Evolutionary conservation across 1,139 yeast species (phyloP).

Genomic region (Blastobotrys petasosporus): DNA sequence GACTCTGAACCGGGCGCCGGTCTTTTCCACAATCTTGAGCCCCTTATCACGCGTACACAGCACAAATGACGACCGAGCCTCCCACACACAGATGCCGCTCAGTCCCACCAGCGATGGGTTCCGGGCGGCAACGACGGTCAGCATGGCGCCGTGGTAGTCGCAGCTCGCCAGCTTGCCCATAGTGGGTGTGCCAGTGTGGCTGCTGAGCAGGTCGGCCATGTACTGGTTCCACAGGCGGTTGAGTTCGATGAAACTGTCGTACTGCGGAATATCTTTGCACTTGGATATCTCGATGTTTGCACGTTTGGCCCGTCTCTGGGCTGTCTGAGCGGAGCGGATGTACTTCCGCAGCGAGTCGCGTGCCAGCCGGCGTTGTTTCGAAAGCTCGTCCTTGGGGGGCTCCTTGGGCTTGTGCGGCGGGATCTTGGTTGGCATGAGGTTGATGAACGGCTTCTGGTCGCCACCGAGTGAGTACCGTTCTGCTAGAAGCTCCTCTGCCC

Average conservation of each 20-base stretch:
- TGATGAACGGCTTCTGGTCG: conserved; percentile 53
- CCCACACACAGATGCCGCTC: conserved; percentile 81
- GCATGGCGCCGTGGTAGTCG: conserved; percentile 73
- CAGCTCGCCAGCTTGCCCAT: conserved; percentile 59
- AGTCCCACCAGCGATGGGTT: conserved; percentile 58
- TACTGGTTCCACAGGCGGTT: conserved; percentile 60
- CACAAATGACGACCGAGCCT: conserved; percentile 70
- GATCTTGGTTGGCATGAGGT: conserved; percentile 41
- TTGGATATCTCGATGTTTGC: conserved; percentile 22
- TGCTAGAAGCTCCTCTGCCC: conserved; percentile 46
- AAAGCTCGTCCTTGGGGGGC: conserved; percentile 9
- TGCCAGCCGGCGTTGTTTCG: conserved; percentile 9
- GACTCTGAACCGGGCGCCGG: conserved; percentile 46
- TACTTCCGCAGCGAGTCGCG: conserved; percentile 6
- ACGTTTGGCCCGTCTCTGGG: conserved; percentile 31
- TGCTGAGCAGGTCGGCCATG: conserved; percentile 46
- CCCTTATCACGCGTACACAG: conserved; percentile 16
- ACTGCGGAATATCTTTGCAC: conserved; percentile 20
- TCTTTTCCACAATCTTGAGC: conserved; percentile 43
- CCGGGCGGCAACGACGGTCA: conserved; percentile 54
- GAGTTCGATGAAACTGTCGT: conserved; percentile 48
- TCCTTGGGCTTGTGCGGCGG: conserved; percentile 5
- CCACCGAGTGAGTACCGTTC: conserved; percentile 53
- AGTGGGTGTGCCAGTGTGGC: conserved; percentile 12
- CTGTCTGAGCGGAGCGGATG: conserved; percentile 4